Conservation (phyloP, 192 early-diverging fungal genomes). For the Backusella tarrabulga region DNA sequence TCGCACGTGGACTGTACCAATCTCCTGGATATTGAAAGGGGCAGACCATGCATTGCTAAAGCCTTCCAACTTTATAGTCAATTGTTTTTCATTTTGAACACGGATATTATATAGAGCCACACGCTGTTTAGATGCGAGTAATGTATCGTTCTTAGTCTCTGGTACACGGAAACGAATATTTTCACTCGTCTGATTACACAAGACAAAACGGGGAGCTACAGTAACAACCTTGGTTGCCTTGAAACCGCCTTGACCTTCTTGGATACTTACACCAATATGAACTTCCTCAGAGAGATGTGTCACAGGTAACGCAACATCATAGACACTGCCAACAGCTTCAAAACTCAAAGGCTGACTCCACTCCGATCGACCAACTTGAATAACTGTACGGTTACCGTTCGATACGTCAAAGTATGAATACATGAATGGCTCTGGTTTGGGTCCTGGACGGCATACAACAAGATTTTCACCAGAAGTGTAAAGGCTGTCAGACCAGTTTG, state of each 20-base stretch:
- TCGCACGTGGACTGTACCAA: constrained; percentile 84
- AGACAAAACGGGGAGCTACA: constrained; percentile 85
- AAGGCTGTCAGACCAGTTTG: constrained; percentile 72
- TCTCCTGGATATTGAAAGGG: constrained; percentile 83
- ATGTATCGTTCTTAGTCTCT: constrained; percentile 49
- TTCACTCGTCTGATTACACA: constrained; percentile 78
- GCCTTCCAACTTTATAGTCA: constrained; percentile 67
- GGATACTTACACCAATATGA: constrained; percentile 81
- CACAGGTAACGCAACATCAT: constrained; percentile 72
- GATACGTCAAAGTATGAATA: constrained; percentile 92
- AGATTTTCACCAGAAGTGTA: constrained; percentile 69
- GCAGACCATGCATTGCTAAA: constrained; percentile 76
- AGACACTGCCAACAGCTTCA: constrained; percentile 88
- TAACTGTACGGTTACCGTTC: constrained; percentile 76
- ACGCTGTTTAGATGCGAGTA: constrained; percentile 51
- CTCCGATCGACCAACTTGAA: constrained; percentile 71
- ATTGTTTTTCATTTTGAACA: constrained; percentile 57
- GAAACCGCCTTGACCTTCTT: constrained; percentile 87
- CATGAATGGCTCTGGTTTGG: constrained; percentile 71
- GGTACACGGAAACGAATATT: constrained; percentile 74
- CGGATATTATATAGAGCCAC: constrained; percentile 70
- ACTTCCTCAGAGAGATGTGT: constrained; percentile 50
- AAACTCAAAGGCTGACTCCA: constrained; percentile 92
- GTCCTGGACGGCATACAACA: constrained; percentile 12
- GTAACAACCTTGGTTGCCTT: constrained; percentile 87